A percentile compares a stretch with the other conserved stretches of the same genome.
These are phyloP conservation scores for Salix viminalis DNA, from an alignment of 345 rosid species.

Conservation along the genomic window DNA sequence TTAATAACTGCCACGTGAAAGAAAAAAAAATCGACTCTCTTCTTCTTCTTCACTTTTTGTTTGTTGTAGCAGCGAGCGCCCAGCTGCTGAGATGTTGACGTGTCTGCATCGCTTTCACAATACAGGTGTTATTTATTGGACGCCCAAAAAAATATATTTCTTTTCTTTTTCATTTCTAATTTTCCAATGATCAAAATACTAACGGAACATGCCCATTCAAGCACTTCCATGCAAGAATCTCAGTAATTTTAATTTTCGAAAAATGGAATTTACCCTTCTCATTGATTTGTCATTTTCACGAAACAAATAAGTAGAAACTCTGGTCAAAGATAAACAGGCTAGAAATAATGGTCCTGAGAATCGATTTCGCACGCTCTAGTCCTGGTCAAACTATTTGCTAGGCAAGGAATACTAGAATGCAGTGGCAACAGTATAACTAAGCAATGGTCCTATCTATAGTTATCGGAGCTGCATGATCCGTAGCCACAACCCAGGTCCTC, in stretches of 20 bases:
- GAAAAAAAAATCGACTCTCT: no score
- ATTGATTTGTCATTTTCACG: constrained; percentile 35
- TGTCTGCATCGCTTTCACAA: constrained; percentile 16
- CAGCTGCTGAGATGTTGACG: neutral
- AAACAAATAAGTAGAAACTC: neutral
- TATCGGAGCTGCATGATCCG: neutral
- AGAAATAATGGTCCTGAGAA: neutral
- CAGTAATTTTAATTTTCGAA: neutral
- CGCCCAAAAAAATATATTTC: no score
- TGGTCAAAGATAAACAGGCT: neutral
- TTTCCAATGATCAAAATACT: no score
- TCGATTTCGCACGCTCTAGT: neutral
- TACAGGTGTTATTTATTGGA: neutral
- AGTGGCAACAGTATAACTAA: neutral
- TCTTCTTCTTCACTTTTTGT: neutral
- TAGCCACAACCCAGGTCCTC: neutral
- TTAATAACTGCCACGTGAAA: no score
- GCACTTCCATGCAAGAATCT: neutral
- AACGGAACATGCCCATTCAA: no score
- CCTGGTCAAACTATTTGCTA: neutral
- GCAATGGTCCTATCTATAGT: neutral
- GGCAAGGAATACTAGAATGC: neutral
- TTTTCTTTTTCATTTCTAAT: no score
- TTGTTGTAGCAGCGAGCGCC: neutral
- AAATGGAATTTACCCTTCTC: constrained; percentile 4